A percentile compares a stretch with the other conserved stretches of the same genome.
Evolutionary conservation across 441 rosid genomes (phyloP).

Genomic region (Kokia cookei): DNA sequence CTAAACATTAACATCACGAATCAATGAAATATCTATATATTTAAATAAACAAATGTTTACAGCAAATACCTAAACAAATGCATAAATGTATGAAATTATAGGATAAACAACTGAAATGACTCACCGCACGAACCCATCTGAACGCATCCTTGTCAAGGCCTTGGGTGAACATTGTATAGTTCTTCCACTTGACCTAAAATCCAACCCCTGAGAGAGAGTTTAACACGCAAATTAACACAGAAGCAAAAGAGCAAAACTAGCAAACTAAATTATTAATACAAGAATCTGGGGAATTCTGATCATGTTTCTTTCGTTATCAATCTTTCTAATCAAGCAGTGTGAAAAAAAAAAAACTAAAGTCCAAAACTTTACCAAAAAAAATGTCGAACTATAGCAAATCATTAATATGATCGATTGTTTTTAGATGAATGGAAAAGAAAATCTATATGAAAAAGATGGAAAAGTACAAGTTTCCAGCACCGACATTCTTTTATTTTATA

Average conservation of each 20-base stretch:
- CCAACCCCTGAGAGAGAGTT: constrained; percentile 2
- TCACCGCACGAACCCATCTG: constrained; percentile 58
- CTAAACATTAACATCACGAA: neutral
- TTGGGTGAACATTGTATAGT: constrained; percentile 43
- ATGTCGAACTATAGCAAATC: neutral
- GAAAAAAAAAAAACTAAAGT: neutral
- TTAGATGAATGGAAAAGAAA: neutral
- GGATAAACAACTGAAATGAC: neutral
- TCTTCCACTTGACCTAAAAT: constrained; percentile 24
- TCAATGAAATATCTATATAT: neutral
- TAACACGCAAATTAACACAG: neutral
- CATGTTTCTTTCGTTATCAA: neutral
- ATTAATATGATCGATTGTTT: neutral
- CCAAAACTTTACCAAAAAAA: neutral
- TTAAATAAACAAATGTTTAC: neutral
- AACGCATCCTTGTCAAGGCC: constrained; percentile 29
- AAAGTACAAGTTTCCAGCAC: neutral
- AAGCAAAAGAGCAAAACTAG: neutral
- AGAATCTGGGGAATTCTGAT: neutral
- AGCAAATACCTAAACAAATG: neutral
- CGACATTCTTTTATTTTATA: neutral
- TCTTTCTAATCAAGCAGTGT: neutral
- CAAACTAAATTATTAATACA: neutral
- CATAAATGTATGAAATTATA: neutral
- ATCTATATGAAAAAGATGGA: neutral